Evolutionary conservation across 306 rosid genomes (phyloP), one percentile per base, ranked within the genome.

Genomic region (Ceratonia siliqua): DNA sequence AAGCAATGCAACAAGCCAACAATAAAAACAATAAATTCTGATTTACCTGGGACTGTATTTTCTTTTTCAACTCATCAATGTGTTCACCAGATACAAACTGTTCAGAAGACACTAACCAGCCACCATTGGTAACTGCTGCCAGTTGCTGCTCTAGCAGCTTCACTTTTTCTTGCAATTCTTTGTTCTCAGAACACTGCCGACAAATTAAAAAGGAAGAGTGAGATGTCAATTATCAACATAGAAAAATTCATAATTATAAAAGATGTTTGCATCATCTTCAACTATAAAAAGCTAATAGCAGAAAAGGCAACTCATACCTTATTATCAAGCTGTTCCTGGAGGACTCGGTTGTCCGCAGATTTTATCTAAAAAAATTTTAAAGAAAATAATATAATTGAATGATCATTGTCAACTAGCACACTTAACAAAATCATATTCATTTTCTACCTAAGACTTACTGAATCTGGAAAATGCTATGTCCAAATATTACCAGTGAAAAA

Each of bases 261-360:
- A 85, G 42, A 17, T 59, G 67, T 33, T 77, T 50, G 61, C 49
- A 14, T 41, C 39, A 65, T 28, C 64, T 55, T 45, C 38, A 27
- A 82, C 50, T 20, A 52, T 12, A 64, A 53, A 58, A 22, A 5
- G 14, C 35, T 21, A 17, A 33, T 49, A 58, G 62, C 4, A 36
- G 18, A 32, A 55, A 70, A 67, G 48, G 46, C 14, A 63, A 62
- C 52, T 28, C 68, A 15, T 63, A 90, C 99, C 97, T 90, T 95
- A 83, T 89, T 85, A 78, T 90, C 86, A 78, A 95, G 87, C 78
- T 95, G 98, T 61, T 95, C 98, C 81, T 95, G 97, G 56, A 95
- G 99, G 41, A 95, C 86, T 41, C 98, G 98, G 61, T 95, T 92
- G 84, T 95, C 99, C 7, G 99, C 98, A 25, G 98, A 89, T 86